phyloP scores from a whole-genome alignment of 1,284 basidiomycete species.

The Peniophora sp. region DNA sequence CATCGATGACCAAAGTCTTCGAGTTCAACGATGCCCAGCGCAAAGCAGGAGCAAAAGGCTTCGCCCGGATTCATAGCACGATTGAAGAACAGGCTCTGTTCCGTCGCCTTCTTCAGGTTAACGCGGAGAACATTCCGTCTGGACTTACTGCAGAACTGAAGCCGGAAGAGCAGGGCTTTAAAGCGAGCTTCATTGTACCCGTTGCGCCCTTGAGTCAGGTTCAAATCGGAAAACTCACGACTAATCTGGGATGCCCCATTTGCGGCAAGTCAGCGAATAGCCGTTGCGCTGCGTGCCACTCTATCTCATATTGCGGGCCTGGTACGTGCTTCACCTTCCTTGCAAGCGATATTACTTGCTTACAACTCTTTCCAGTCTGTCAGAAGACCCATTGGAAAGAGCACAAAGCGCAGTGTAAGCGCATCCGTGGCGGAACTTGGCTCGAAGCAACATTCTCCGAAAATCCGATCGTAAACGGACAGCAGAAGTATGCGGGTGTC shows the following conservation, averaged over 20 bases:
- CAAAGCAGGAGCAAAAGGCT: neutral
- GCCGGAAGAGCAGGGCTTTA: neutral
- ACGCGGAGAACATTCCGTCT: neutral
- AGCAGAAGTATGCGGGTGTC: neutral
- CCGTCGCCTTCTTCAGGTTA: neutral
- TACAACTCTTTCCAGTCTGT: neutral
- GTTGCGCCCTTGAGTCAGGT: neutral
- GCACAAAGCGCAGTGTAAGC: neutral
- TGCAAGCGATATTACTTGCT: neutral
- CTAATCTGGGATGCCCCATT: neutral
- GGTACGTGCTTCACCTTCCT: neutral
- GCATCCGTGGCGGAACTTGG: neutral
- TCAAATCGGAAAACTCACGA: neutral
- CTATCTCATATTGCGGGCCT: neutral
- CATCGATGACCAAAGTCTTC: no score
- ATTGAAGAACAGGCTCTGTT: neutral
- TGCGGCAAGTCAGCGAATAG: neutral
- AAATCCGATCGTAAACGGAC: neutral
- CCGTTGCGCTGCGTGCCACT: neutral
- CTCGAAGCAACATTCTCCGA: neutral
- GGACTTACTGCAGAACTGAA: neutral
- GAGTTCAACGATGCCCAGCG: neutral
- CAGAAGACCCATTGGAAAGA: neutral
- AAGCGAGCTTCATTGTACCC: neutral
- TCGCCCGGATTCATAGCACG: neutral